Conservation (phyloP, 352 stramenopile genomes). For the Pythium aristosporum region DNA sequence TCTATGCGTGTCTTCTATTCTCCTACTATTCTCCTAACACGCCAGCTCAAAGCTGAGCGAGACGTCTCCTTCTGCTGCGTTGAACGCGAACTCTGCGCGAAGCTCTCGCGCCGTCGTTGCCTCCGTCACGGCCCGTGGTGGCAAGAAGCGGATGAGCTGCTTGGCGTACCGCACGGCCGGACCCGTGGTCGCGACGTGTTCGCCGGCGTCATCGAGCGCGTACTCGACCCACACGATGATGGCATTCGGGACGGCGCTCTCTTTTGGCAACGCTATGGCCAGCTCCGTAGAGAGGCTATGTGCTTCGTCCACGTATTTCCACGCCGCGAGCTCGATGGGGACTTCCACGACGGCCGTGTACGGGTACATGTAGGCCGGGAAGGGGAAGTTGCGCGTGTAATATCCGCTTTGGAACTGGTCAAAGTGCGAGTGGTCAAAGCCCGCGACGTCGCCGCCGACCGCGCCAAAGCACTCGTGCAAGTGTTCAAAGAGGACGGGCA, state of each 20-base stretch:
- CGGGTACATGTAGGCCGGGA: conserved; percentile 82
- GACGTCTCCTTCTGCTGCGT: conserved; percentile 59
- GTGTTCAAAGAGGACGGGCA: conserved; percentile 69
- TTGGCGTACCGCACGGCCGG: conserved; percentile 63
- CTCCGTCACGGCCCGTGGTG: conserved; percentile 6
- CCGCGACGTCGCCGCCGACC: conserved; percentile 56
- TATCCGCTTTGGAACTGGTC: conserved; percentile 74
- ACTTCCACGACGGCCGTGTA: conserved; percentile 36
- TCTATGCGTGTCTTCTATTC: neutral
- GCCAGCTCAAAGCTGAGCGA: conserved; percentile 43
- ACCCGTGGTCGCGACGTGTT: conserved; percentile 52
- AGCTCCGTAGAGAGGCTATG: conserved; percentile 36
- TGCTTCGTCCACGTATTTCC: conserved; percentile 43
- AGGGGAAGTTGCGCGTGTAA: conserved; percentile 74
- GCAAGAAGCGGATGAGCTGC: conserved; percentile 74
- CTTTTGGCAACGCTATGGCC: conserved; percentile 17
- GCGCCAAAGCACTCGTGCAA: conserved; percentile 79
- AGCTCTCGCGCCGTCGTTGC: conserved; percentile 7
- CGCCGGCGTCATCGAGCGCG: conserved; percentile 38
- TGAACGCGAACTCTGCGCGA: conserved; percentile 46
- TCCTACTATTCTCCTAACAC: conserved; percentile 1
- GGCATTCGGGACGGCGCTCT: conserved; percentile 37
- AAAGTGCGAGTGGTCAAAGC: conserved; percentile 73
- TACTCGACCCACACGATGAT: conserved; percentile 82
- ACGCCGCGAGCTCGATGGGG: conserved; percentile 45